Evolutionary conservation across 2,329 filamentous ascomycete genomes (phyloP), one percentile per base, ranked within the genome.

Genomic region (Aspergillus candidus): DNA sequence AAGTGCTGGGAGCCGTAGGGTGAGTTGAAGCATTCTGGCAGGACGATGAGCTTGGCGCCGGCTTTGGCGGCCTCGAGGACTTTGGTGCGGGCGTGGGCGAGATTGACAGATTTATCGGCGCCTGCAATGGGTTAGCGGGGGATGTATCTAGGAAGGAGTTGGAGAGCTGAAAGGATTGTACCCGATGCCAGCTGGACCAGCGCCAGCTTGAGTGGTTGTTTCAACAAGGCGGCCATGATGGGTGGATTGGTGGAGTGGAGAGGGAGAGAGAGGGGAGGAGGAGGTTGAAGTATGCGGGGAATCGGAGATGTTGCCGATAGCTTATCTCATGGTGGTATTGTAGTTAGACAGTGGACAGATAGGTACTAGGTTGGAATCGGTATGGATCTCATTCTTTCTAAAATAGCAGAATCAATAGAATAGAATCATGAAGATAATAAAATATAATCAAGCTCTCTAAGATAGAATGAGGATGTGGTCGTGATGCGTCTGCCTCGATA

Each of bases 1-100:
- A 98, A 98, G 75, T 84, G 90, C 61, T 88, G 77, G 54, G 83
- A 89, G 54, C 93, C 93, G 69, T 98, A 98, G 7, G 93, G 93
- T 34, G 87, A 94, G 74, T 98, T 98, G 81, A 98, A 98, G 76
- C 93, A 98, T 73, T 98, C 93, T 31, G 93, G 93, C 13, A 98
- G 79, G 30, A 97, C 88, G 53, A 97, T 83, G 47, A 98, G 82
- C 45, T 86, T 82, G 48, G 91, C 88, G 54, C 91, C 91, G 3
- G 72, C 72, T 18, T 73, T 67, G 17, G 88, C 84, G 4, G 93
- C 91, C 65, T 88, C 83, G 50, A 88, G 78, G 46, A 97, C 89
- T 64, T 93, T 90, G 35, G 77, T 75, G 45, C 86, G 84, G 11
- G 93, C 91, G 64, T 84, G 84, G 15, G 76, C 63, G 51, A 98